Evolutionary conservation across 2,329 filamentous ascomycete species (phyloP), one percentile per base, ranked within the genome.

Genomic region (Apiospora saccharicola): DNA sequence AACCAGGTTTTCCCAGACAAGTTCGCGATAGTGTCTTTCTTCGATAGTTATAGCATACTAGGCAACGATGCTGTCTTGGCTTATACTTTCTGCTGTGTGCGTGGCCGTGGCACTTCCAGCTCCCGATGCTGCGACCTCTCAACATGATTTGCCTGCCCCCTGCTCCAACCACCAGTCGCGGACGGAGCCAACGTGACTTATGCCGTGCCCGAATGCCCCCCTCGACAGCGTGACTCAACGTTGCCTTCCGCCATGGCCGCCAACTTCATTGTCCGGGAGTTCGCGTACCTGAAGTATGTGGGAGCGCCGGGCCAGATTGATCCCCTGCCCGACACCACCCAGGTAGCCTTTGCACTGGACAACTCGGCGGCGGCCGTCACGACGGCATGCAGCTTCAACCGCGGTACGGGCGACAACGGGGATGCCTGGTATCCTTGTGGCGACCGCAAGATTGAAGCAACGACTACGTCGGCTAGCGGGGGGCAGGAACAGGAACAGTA

Each of bases 171-270:
- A n/a, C 30, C 34, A 6, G 57, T 19, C 34, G 57, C 57, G 19
- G 57, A 64, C 7, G 57, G 57, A 64, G 57, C 34, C 57, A 34
- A 64, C 34, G 57, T 64, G 57, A 64, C 34, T 4, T 64, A 64
- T 6, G 57, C 57, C 34, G 22, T 64, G 19, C 57, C 57, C 10
- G 57, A 64, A n/a, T 64, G 57, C 4, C 57, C 57, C 8, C 19
- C 1, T 24, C 34, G 1, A 41, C 19, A 37, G 8, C 34, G 14
- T 6, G 57, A 41, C 57, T 13, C 57, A 10, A 14, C 10, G n/a
- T 2, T 37, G 10, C 37, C 10, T n/a, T 8, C n/a, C 19, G n/a
- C 10, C n/a, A 19, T 19, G 1, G 19, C 57, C 34, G 22, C 57
- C 57, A 64, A 24, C 34, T 64, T 64, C 34, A 22, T 64, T 4